phyloP scores from a whole-genome alignment of 352 stramenopile genomes.

The Pythium insidiosum region DNA sequence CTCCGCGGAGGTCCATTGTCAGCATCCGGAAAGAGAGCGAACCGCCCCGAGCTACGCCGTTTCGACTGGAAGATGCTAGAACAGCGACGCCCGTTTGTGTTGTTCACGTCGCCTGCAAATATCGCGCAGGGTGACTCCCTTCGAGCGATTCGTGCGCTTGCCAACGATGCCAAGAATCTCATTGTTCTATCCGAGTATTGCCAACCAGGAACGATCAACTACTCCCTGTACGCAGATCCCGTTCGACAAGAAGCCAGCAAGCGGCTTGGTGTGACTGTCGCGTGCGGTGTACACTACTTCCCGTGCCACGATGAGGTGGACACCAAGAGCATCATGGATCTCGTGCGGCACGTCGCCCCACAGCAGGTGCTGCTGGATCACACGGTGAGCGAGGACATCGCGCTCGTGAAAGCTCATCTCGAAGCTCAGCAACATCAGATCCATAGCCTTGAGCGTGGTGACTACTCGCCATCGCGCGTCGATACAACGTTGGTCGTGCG shows the following conservation, averaged over 20 bases:
- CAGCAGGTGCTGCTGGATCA: slow-evolving; percentile 68
- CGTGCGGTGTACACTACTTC: slow-evolving; percentile 80
- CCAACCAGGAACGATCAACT: slow-evolving; percentile 74
- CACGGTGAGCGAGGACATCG: slow-evolving; percentile 38
- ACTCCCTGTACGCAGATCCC: slow-evolving; percentile 71
- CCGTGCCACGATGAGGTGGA: slow-evolving; percentile 81
- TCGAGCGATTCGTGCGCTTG: slow-evolving; percentile 48
- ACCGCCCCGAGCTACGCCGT: neutral
- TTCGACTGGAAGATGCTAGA: slow-evolving; percentile 74
- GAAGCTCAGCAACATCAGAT: slow-evolving; percentile 6
- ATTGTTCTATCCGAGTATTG: slow-evolving; percentile 81
- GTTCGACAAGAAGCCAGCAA: slow-evolving; percentile 67
- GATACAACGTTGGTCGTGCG: slow-evolving; percentile 3
- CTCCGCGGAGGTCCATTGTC: neutral
- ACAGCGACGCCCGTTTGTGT: slow-evolving; percentile 54
- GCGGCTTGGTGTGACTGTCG: slow-evolving; percentile 49
- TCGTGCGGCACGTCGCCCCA: slow-evolving; percentile 45
- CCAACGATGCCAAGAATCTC: slow-evolving; percentile 70
- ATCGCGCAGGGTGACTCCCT: slow-evolving; percentile 67
- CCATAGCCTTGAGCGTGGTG: no score
- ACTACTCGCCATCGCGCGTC: neutral
- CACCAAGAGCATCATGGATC: slow-evolving; percentile 75
- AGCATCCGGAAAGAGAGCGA: no score
- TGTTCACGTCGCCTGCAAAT: slow-evolving; percentile 74
- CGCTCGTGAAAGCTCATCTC: slow-evolving; percentile 59